Percentiles rank a stretch among this genome's conserved stretches.
phyloP scores from a whole-genome alignment of 331 rosid species.

The Rhamnella rubrinervis region DNA sequence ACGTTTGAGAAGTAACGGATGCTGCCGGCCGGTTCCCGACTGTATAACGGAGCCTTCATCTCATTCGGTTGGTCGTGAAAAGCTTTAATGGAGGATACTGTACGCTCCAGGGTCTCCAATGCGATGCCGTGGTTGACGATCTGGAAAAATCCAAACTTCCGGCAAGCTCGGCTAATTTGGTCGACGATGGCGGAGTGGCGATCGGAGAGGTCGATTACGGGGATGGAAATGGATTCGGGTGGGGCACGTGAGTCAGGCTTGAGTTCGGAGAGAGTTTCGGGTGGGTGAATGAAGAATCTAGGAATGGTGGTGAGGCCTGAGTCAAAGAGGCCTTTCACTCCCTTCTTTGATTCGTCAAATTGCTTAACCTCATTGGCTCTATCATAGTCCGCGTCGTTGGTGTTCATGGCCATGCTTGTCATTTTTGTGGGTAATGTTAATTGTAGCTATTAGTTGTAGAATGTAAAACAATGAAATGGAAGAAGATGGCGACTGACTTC shows the following conservation, averaged over 20 bases:
- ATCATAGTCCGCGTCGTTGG: not conserved
- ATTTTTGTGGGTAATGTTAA: too few species aligned
- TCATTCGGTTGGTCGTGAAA: conserved; percentile 73
- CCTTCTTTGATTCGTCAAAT: conserved; percentile 33
- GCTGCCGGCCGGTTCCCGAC: conserved; percentile 34
- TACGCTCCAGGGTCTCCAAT: conserved; percentile 17
- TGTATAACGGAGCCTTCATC: conserved; percentile 35
- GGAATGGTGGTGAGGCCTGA: conserved; percentile 43
- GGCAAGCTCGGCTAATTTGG: conserved; percentile 43
- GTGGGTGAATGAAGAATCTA: not conserved
- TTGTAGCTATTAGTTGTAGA: too few species aligned
- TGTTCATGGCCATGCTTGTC: not conserved
- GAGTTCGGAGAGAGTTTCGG: conserved; percentile 24
- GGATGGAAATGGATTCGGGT: conserved; percentile 24
- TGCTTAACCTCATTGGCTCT: not conserved
- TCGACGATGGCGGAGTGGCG: conserved; percentile 33
- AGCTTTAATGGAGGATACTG: conserved; percentile 39
- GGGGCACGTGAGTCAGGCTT: not conserved
- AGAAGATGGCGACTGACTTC: too few species aligned
- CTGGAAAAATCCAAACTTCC: conserved; percentile 66
- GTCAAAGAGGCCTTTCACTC: conserved; percentile 71
- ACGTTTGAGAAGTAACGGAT: conserved; percentile 64
- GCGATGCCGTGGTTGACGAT: conserved; percentile 64
- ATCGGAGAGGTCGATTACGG: conserved; percentile 48
- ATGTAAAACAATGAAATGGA: too few species aligned